phyloP scores from a whole-genome alignment of 768 basidiomycete genomes.

The Boletus edulis region DNA sequence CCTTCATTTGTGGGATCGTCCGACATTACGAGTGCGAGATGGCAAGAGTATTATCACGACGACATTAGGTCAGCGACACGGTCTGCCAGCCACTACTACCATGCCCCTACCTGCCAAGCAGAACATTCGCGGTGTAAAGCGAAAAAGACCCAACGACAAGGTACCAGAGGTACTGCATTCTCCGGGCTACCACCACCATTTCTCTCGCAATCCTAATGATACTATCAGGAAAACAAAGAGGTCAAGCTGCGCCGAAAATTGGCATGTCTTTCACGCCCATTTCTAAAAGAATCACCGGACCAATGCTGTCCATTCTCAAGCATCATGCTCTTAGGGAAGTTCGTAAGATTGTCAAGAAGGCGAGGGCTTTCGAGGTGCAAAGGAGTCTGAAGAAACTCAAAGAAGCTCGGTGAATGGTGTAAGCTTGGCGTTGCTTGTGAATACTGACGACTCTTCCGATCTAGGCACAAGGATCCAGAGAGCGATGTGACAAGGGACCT shows the following conservation, averaged over 20 bases:
- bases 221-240: slow-evolving; percentile 38
- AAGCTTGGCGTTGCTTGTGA: neutral
- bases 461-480: slow-evolving; percentile 37
- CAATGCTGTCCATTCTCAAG: slow-evolving; percentile 39
- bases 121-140: slow-evolving; percentile 35
- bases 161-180: slow-evolving; percentile 26
- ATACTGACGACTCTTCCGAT: neutral
- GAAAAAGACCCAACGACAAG: slow-evolving; percentile 41
- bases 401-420: slow-evolving; percentile 51
- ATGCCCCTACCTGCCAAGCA: slow-evolving; percentile 9
- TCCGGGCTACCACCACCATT: neutral
- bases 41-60: neutral
- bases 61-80: slow-evolving; percentile 22
- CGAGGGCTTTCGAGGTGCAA: slow-evolving; percentile 76
- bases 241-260: slow-evolving; percentile 52
- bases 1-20: slow-evolving; percentile 41
- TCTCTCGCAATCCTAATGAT: slow-evolving; percentile 1
- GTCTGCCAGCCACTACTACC: too few relatives aligned
- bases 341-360: slow-evolving; percentile 75
- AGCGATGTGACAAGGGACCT: slow-evolving; percentile 44
- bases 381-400: slow-evolving; percentile 83
- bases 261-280: slow-evolving; percentile 37
- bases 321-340: slow-evolving; percentile 74
- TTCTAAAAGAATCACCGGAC: slow-evolving; percentile 6
- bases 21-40: slow-evolving; percentile 27